These are phyloP conservation scores for Volvox reticuliferus DNA, from an alignment of 139 green algal species.

Conservation along the genomic window DNA sequence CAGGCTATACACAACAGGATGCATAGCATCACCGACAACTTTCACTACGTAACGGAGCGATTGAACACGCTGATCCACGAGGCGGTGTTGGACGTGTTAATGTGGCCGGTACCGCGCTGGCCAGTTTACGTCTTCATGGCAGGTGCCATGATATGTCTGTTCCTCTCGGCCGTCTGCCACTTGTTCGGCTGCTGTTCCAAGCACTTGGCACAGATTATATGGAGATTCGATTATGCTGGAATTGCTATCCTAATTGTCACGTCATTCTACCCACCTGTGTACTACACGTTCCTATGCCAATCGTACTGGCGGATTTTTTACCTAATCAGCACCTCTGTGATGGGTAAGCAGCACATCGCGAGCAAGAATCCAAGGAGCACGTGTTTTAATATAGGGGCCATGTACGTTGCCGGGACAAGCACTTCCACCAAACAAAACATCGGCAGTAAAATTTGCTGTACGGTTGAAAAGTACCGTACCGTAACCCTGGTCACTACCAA, in stretches of 20 bases:
- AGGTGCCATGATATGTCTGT: constrained; percentile 92
- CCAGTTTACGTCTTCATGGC: constrained; percentile 81
- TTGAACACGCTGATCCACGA: constrained; percentile 11
- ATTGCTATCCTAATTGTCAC: constrained; percentile 95
- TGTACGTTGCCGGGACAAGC: too few species aligned
- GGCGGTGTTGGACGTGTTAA: constrained; percentile 41
- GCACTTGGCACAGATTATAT: constrained; percentile 79
- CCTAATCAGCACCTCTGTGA: constrained; percentile 73
- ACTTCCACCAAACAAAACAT: too few species aligned
- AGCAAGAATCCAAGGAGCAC: too few species aligned
- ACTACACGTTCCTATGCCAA: constrained; percentile 95
- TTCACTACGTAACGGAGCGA: background rate
- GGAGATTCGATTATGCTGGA: constrained; percentile 95
- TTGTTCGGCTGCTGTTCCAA: constrained; percentile 89
- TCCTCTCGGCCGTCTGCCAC: constrained; percentile 88
- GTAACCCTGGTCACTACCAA: too few species aligned
- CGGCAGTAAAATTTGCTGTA: too few species aligned
- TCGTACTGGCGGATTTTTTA: constrained; percentile 80
- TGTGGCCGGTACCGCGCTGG: constrained; percentile 64
- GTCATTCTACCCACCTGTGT: constrained; percentile 95
- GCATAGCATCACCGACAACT: constrained; percentile 22
- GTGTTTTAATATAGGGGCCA: too few species aligned
- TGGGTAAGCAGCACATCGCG: constrained; percentile 65
- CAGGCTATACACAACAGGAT: constrained; percentile 40
- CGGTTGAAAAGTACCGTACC: too few species aligned